Conservation (phyloP, 306 rosid genomes). For the Casuarina equisetifolia region DNA sequence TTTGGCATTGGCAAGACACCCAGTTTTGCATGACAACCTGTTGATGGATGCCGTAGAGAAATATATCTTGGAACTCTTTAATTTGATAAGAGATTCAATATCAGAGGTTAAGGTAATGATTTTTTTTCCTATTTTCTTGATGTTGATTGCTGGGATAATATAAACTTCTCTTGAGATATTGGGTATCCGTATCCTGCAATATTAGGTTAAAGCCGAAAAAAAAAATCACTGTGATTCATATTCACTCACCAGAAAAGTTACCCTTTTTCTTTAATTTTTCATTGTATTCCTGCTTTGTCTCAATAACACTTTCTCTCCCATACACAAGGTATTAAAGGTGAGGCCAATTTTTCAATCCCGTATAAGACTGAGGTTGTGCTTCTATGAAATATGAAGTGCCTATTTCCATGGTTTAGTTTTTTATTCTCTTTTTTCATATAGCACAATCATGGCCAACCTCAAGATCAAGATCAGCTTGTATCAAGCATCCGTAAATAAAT, state of each 20-base stretch:
- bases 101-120: conserved; percentile 65
- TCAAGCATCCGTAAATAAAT: neutral
- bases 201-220: too few species aligned
- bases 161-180: too few species aligned
- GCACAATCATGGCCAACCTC: neutral
- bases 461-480: neutral
- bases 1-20: conserved; percentile 56
- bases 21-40: conserved; percentile 44
- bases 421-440: neutral
- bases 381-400: too few species aligned
- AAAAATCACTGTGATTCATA: too few species aligned
- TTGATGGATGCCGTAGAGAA: conserved; percentile 47
- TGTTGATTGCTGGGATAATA: neutral
- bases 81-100: conserved; percentile 55
- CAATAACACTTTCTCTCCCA: too few species aligned
- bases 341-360: too few species aligned
- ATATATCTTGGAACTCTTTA: conserved; percentile 57
- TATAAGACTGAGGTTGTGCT: too few species aligned
- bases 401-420: neutral
- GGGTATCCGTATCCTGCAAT: too few species aligned
- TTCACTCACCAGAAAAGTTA: too few species aligned
- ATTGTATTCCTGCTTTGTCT: too few species aligned
- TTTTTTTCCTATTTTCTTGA: conserved; percentile 10
- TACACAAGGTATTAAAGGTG: too few species aligned
- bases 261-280: too few species aligned